Percentiles rank a stretch among this genome's conserved stretches.
These are phyloP conservation scores for Aspergillus sp. DNA, from an alignment of 2,329 filamentous ascomycete genomes.

Conservation along the genomic window DNA sequence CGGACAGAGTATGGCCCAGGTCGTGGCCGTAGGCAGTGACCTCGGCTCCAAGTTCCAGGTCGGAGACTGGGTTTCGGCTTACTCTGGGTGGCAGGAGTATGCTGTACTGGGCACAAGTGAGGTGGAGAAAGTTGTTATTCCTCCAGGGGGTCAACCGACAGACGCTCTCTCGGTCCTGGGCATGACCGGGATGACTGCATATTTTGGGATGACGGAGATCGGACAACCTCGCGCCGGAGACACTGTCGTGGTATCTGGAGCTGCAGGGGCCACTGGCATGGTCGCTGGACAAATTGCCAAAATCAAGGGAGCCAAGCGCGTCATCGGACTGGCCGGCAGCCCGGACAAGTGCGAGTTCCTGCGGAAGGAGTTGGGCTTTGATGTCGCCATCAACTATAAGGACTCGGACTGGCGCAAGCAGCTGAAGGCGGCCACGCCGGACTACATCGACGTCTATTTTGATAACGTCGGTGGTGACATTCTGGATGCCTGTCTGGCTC, in stretches of 20 bases:
- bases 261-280: slow-evolving; percentile 75
- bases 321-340: slow-evolving; percentile 66
- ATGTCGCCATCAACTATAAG: slow-evolving; percentile 70
- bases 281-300: slow-evolving; percentile 78
- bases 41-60: slow-evolving; percentile 27
- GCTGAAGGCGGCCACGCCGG: slow-evolving; percentile 59
- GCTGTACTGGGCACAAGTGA: slow-evolving; percentile 58
- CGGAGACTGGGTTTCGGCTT: slow-evolving; percentile 53
- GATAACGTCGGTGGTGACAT: slow-evolving; percentile 75
- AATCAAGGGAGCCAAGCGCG: slow-evolving; percentile 62
- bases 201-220: slow-evolving; percentile 70
- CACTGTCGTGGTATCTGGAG: slow-evolving; percentile 74
- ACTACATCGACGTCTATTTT: slow-evolving; percentile 68
- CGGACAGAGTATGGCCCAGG: slow-evolving; percentile 59
- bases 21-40: slow-evolving; percentile 56
- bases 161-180: slow-evolving; percentile 65
- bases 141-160: slow-evolving; percentile 50
- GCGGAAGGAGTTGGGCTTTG: slow-evolving; percentile 63
- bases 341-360: slow-evolving; percentile 69
- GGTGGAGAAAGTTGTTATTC: slow-evolving; percentile 46
- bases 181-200: slow-evolving; percentile 71
- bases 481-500: slow-evolving; percentile 62
- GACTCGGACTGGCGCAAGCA: slow-evolving; percentile 59
- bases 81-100: slow-evolving; percentile 66
- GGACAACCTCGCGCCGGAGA: slow-evolving; percentile 68